phyloP scores from a whole-genome alignment of 1,139 yeast species.

The Groenewaldozyma sp. region DNA sequence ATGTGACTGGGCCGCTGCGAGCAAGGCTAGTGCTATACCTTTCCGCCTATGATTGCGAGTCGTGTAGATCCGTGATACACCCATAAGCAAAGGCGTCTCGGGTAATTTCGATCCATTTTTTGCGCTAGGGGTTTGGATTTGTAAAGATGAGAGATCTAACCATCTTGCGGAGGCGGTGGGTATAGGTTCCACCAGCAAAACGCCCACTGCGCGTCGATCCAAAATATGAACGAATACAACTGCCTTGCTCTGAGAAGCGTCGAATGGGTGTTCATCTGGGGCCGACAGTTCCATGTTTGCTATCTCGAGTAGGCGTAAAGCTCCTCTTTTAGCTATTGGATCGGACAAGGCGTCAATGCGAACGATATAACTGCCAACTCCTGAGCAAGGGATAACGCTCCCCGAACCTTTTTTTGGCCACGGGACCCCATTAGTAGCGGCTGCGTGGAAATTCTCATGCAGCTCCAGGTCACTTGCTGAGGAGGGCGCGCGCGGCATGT shows the following conservation, averaged over 20 bases:
- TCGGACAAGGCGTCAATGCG: conserved; percentile 26
- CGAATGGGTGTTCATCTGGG: conserved; percentile 43
- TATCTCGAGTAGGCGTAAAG: conserved; percentile 36
- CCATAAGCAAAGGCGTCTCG: conserved; percentile 34
- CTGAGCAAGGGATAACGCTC: too few species aligned
- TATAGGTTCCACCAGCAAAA: conserved; percentile 42
- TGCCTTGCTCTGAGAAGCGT: conserved; percentile 29
- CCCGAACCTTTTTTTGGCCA: conserved; percentile 39
- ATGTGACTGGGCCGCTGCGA: conserved; percentile 35
- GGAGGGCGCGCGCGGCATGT: conserved; percentile 47
- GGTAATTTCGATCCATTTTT: too few species aligned
- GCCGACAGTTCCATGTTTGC: conserved; percentile 57
- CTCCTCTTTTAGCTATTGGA: conserved; percentile 25
- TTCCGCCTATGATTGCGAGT: conserved; percentile 44
- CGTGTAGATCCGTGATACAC: conserved; percentile 60
- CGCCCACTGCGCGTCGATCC: conserved; percentile 37
- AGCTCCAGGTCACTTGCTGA: conserved; percentile 37
- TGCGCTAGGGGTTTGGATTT: too few species aligned
- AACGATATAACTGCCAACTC: conserved; percentile 20
- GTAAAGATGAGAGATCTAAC: conserved; percentile 36
- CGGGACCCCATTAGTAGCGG: conserved; percentile 38
- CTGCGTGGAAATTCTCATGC: conserved; percentile 36
- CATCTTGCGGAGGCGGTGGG: conserved; percentile 33
- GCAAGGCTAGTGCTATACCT: conserved; percentile 40
- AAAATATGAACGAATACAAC: conserved; percentile 42